Base-by-base conservation (phyloP, 192 early-diverging fungal genomes). In the Polychytrium aggregatum region DNA sequence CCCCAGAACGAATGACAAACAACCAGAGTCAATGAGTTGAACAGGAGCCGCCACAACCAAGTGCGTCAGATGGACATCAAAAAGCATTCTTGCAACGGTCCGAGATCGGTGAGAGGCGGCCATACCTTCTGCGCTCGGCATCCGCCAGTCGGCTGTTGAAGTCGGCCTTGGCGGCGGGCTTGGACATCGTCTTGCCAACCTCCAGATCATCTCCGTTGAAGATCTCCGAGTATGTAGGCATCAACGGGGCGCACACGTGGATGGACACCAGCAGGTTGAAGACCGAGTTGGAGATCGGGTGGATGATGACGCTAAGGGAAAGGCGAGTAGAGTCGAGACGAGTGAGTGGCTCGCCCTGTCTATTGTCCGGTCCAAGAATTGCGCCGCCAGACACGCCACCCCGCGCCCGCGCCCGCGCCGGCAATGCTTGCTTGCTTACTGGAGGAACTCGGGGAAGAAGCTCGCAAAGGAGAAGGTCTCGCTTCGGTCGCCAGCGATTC, bases 391-490 rank as follows among this genome's bases (percentile, higher is more conserved):
- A n/a, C n/a, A n/a, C n/a, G n/a, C n/a, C n/a, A n/a, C n/a, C n/a
- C n/a, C n/a, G n/a, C n/a, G n/a, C n/a, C n/a, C n/a, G n/a, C n/a
- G n/a, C n/a, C n/a, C n/a, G n/a, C n/a, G n/a, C n/a, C n/a, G n/a
- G n/a, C n/a, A n/a, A n/a, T n/a, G n/a, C n/a, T n/a, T n/a, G n/a
- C n/a, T n/a, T n/a, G n/a, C 73, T 64, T 62, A 85, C 83, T 84
- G 81, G 13, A 83, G 52, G 40, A 76, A 62, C 37, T 90, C 87
- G 2, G 93, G 93, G 61, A 89, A 97, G 50, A 97, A 93, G 17
- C 86, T 87, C 1, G 68, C 75, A 48, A 97, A 84, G 0, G 83
- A 82, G 77, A 97, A 97, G 0, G 88, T 81, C 36, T 92, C 90
- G 57, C 84, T 85, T 21, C 86, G 78, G 54, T 94, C 93, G 38